A percentile compares a stretch with the other conserved stretches of the same genome.
Evolutionary conservation across 2,329 filamentous ascomycete genomes (phyloP).

Genomic region (Zymoseptoria pseudotritici): DNA sequence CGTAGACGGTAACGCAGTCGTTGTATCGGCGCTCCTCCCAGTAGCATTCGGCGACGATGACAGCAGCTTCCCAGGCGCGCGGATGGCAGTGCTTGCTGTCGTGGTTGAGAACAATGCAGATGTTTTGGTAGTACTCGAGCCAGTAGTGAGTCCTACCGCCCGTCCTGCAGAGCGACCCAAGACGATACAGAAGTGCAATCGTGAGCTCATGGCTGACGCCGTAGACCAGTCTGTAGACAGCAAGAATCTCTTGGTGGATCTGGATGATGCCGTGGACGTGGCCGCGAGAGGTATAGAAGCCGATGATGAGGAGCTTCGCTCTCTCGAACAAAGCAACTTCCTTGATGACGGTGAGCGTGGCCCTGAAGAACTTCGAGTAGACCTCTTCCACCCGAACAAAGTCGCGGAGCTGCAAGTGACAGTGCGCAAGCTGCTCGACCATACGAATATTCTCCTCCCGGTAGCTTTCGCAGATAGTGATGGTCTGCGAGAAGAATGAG

Average conservation of each 20-base stretch:
- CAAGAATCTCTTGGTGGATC: constrained; percentile 33
- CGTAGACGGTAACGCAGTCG: constrained; percentile 37
- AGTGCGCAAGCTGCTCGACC: constrained; percentile 40
- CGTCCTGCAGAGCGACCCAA: constrained; percentile 33
- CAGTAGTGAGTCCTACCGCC: constrained; percentile 38
- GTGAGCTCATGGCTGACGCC: constrained; percentile 37
- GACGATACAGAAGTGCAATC: constrained; percentile 42
- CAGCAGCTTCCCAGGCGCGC: constrained; percentile 35
- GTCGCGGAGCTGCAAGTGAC: constrained; percentile 35
- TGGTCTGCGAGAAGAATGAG: constrained; percentile 38
- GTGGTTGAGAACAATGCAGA: constrained; percentile 37
- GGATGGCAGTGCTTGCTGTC: constrained; percentile 33
- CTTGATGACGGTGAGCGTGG: constrained; percentile 26
- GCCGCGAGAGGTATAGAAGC: constrained; percentile 34
- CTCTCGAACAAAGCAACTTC: constrained; percentile 28
- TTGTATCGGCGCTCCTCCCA: constrained; percentile 40
- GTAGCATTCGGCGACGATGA: constrained; percentile 38
- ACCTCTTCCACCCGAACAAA: constrained; percentile 34
- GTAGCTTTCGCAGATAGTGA: constrained; percentile 36
- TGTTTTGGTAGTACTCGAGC: constrained; percentile 42
- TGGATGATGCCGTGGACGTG: constrained; percentile 31
- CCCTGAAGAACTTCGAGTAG: constrained; percentile 34
- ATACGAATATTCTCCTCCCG: constrained; percentile 42
- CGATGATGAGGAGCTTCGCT: constrained; percentile 28
- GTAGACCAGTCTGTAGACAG: constrained; percentile 26